phyloP scores from a whole-genome alignment of 1,284 basidiomycete species.

The Vanrija sp. region DNA sequence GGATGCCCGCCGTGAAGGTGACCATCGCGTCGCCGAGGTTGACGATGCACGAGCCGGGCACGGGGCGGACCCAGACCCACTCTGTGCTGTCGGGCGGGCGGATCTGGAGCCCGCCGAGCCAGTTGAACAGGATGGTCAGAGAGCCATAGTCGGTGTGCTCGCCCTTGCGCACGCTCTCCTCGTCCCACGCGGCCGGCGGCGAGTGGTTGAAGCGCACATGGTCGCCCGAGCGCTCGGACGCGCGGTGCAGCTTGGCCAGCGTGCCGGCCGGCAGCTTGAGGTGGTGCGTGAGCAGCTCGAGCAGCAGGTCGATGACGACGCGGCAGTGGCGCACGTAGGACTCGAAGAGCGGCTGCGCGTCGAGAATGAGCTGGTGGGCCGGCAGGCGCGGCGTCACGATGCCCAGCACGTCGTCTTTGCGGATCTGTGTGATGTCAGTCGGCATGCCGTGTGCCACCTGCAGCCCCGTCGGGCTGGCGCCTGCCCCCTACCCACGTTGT shows the following conservation, averaged over 20 bases:
- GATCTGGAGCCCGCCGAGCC: constrained; percentile 67
- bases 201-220: constrained; percentile 60
- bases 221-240: constrained; percentile 56
- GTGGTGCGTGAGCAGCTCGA: constrained; percentile 58
- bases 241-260: constrained; percentile 53
- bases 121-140: constrained; percentile 51
- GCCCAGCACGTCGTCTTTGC: constrained; percentile 29
- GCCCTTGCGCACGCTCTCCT: constrained; percentile 14
- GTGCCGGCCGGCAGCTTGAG: constrained; percentile 58
- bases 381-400: constrained; percentile 11
- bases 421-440: constrained; percentile 11
- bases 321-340: constrained; percentile 22
- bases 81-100: constrained; percentile 59
- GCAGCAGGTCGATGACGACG: constrained; percentile 56
- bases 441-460: not conserved
- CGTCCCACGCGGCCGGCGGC: constrained; percentile 32
- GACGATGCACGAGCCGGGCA: constrained; percentile 60
- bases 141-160: constrained; percentile 33
- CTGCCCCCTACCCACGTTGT: constrained; percentile 28
- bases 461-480: no score
- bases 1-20: constrained; percentile 59
- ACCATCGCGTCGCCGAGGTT: constrained; percentile 61
- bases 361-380: constrained; percentile 17
- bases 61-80: constrained; percentile 66
- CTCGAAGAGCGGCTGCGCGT: constrained; percentile 14